Base-by-base conservation (phyloP, 805 yeast genomes). In the Kluyveromyces aestuarii region DNA sequence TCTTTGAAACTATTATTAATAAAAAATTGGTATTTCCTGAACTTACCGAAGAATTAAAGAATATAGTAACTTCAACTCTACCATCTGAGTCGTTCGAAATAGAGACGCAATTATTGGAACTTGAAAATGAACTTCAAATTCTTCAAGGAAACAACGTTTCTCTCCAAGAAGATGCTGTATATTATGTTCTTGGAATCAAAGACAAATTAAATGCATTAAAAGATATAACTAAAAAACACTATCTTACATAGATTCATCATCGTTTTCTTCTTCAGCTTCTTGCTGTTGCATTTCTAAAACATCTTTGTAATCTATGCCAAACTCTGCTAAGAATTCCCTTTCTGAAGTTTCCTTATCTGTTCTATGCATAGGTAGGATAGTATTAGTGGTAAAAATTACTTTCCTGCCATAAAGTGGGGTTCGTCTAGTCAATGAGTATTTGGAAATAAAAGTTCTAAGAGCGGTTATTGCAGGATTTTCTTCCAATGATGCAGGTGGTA, bases 201-300 rank as follows among this genome's bases (percentile, higher is more conserved):
- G 58, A 58, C 14, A 62, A 62, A 48, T 50, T 80, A 78, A 30
- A 11, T 19, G 45, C 39, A 11, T 16, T 43, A 27, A 33, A 35
- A 43, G 25, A 33, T 33, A n/a, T 36, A 10, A 8, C 33, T n/a
- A 30, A 16, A 17, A 25, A 43, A 17, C 39, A 35, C n/a, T 43
- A 43, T 33, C 33, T 38, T 43, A 43, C n/a, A 47, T 42, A 47
- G 46, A 10, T 33, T 45, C 39, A 35, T 51, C 50, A 19, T 49
- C 49, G 40, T 47, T 41, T 35, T 51, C 52, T n/a, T 47, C 48
- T 18, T 48, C 51, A 14, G 56, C 48, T 39, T 37, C 42, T 21
- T 38, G 36, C 14, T 37, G 42, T 25, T 37, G 47, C 16, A 27
- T 37, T 33, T 50, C 49, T 9, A 48, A 42, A 8, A 50, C 38